A percentile compares a stretch with the other conserved stretches of the same genome.
phyloP scores from a whole-genome alignment of 306 rosid genomes.

The Leucaena leucocephala region DNA sequence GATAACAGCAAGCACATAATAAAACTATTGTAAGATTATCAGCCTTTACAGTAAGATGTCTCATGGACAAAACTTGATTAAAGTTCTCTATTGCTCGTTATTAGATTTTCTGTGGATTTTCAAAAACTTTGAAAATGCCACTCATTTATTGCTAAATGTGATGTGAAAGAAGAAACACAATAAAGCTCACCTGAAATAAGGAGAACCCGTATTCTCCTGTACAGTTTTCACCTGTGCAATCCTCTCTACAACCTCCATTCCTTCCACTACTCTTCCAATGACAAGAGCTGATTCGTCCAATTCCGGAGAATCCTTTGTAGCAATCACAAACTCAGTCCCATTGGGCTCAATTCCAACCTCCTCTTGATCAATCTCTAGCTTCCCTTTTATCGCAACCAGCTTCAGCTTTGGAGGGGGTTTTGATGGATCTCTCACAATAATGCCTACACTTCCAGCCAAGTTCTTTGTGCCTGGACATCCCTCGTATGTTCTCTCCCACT shows the following conservation, averaged over 20 bases:
- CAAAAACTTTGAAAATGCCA: background rate
- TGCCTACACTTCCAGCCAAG: constrained; percentile 72
- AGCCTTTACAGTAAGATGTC: background rate
- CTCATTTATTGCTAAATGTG: background rate
- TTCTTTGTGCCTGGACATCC: constrained; percentile 74
- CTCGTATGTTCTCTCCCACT: constrained; percentile 66
- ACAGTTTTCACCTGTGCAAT: constrained; percentile 78
- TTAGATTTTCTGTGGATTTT: background rate
- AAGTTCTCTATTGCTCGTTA: background rate
- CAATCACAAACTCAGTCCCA: constrained; percentile 75
- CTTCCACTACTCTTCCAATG: constrained; percentile 57
- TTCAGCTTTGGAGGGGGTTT: constrained; percentile 77
- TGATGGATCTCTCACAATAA: constrained; percentile 81
- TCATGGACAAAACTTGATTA: background rate
- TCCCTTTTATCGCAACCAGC: constrained; percentile 78
- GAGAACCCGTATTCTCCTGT: constrained; percentile 74
- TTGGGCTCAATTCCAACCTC: constrained; percentile 73
- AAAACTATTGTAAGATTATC: background rate
- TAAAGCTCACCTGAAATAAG: constrained; percentile 66
- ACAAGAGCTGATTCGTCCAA: constrained; percentile 56
- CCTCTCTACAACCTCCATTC: constrained; percentile 74
- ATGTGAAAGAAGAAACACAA: background rate
- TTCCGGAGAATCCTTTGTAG: constrained; percentile 73
- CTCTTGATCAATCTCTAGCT: constrained; percentile 85
- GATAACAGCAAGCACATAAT: background rate